phyloP scores from a whole-genome alignment of 345 rosid species.

The Salix brachista region DNA sequence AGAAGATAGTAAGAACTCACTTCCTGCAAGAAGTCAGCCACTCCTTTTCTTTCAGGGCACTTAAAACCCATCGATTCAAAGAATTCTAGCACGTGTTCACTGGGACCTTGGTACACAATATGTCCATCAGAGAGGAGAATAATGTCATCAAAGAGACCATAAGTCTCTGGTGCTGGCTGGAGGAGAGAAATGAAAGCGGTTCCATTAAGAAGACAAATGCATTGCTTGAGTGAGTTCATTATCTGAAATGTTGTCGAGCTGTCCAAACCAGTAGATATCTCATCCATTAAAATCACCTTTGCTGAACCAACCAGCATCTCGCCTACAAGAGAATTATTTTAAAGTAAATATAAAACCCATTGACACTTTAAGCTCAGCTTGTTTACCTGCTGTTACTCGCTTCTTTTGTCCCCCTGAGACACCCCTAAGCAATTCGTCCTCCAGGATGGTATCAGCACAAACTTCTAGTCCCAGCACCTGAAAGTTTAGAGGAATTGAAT shows the following conservation, averaged over 20 bases:
- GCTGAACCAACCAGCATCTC: conserved; percentile 74
- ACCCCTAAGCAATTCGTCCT: conserved; percentile 68
- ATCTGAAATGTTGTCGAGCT: conserved; percentile 76
- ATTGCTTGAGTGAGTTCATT: conserved; percentile 63
- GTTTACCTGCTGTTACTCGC: conserved; percentile 72
- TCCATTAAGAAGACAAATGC: conserved; percentile 52
- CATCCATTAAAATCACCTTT: conserved; percentile 66
- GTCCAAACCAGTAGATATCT: conserved; percentile 77
- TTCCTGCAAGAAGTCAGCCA: conserved; percentile 82
- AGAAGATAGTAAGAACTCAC: conserved; percentile 19
- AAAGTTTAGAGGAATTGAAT: conserved; percentile 5
- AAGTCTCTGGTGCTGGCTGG: conserved; percentile 80
- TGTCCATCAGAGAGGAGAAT: conserved; percentile 62
- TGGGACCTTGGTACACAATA: conserved; percentile 66
- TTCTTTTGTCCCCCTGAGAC: conserved; percentile 82
- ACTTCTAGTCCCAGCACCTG: conserved; percentile 69
- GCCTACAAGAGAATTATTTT: conserved; percentile 22
- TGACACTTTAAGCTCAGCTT: too few species aligned
- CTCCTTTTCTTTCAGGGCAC: conserved; percentile 72
- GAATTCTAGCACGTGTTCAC: conserved; percentile 51
- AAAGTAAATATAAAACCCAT: background rate
- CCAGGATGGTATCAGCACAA: conserved; percentile 67
- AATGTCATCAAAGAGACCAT: conserved; percentile 63
- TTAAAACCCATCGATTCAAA: conserved; percentile 63
- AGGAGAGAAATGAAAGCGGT: conserved; percentile 71